Evolutionary conservation across 2,329 filamentous ascomycete species (phyloP).

Genomic region (Fusarium sp.): DNA sequence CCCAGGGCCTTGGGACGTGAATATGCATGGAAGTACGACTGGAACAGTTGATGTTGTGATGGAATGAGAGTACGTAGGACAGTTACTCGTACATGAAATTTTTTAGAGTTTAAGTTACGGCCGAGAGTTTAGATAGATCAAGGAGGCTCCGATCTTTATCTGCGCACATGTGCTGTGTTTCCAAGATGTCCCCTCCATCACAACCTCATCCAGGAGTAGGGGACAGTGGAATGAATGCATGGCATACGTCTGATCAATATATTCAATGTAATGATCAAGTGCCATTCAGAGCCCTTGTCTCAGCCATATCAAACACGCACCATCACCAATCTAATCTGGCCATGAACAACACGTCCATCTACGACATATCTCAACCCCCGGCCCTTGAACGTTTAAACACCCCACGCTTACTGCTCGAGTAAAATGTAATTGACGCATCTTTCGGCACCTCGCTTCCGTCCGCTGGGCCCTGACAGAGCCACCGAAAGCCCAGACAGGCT

Average conservation of each 20-base stretch:
- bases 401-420: slow-evolving; percentile 25
- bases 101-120: slow-evolving; percentile 8
- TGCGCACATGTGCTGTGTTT: neutral
- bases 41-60: neutral
- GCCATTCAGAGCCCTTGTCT: neutral
- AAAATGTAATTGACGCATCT: slow-evolving; percentile 25
- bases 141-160: neutral
- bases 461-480: slow-evolving; percentile 16
- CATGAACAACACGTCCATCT: neutral
- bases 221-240: neutral
- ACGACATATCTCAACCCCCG: slow-evolving; percentile 14
- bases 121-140: neutral
- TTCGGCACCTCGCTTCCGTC: slow-evolving; percentile 44
- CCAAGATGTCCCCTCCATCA: neutral
- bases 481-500: slow-evolving; percentile 24
- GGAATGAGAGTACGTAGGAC: neutral
- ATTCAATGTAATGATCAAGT: neutral
- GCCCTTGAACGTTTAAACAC: slow-evolving; percentile 14
- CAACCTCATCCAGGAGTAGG: neutral
- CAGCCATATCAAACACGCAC: neutral
- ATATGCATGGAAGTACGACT: slow-evolving; percentile 4
- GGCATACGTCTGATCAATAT: neutral
- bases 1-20: slow-evolving; percentile 26
- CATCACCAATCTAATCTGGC: neutral
- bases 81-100: no score